phyloP scores from a whole-genome alignment of 805 yeast genomes.

The Clavispora carvajalis region DNA sequence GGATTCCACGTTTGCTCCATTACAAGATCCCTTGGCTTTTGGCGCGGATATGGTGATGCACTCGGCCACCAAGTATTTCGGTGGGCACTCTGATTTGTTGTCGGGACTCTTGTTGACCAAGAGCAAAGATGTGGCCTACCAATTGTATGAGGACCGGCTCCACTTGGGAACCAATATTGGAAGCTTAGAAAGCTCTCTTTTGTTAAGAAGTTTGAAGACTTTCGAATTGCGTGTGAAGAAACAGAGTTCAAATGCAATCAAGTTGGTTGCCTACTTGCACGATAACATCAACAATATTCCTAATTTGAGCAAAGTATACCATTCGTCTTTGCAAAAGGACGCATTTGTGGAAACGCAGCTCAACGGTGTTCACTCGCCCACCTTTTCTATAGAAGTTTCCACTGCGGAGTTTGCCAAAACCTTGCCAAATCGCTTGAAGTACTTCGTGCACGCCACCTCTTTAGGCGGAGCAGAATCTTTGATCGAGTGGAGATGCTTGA shows the following conservation, averaged over 20 bases:
- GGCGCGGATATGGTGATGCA: conserved; percentile 91
- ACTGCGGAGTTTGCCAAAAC: conserved; percentile 50
- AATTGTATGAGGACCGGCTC: conserved; percentile 58
- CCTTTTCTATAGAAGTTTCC: conserved; percentile 58
- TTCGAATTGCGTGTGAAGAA: conserved; percentile 63
- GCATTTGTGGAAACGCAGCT: conserved; percentile 61
- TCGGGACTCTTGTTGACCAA: conserved; percentile 79
- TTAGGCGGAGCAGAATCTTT: conserved; percentile 89
- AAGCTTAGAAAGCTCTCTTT: conserved; percentile 67
- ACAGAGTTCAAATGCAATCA: conserved; percentile 61
- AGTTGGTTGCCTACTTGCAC: conserved; percentile 53
- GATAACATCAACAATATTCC: conserved; percentile 47
- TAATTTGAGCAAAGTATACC: conserved; percentile 49
- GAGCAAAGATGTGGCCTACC: conserved; percentile 38
- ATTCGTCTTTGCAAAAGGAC: conserved; percentile 75
- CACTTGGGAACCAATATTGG: conserved; percentile 75
- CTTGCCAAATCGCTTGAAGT: conserved; percentile 60
- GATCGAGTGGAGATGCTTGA: conserved; percentile 84
- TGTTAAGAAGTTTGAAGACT: conserved; percentile 77
- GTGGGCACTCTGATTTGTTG: conserved; percentile 90
- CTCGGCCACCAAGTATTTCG: conserved; percentile 89
- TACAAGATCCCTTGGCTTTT: conserved; percentile 71
- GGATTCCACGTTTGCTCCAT: conserved; percentile 89
- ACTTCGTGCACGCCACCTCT: conserved; percentile 88
- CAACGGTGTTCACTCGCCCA: conserved; percentile 62